Evolutionary conservation across 2,329 filamentous ascomycete genomes (phyloP).

Genomic region (Ascocoryne sarcoides): DNA sequence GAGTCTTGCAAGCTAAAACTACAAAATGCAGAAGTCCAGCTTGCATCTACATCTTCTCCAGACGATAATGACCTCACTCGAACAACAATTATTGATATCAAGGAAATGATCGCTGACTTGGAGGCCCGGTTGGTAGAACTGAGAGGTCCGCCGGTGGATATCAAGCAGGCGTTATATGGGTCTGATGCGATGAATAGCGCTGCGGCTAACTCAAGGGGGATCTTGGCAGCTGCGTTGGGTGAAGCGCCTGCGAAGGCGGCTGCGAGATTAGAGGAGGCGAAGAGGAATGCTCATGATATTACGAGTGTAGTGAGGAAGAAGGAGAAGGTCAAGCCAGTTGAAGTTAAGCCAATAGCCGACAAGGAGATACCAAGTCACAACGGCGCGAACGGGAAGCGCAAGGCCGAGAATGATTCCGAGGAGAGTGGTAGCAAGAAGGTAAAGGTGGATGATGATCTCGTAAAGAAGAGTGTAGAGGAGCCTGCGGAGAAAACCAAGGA

Average conservation of each 20-base stretch:
- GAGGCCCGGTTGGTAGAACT: slow-evolving; percentile 66
- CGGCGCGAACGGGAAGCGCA: slow-evolving; percentile 40
- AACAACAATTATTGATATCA: slow-evolving; percentile 60
- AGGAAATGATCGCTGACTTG: slow-evolving; percentile 72
- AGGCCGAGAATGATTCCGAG: slow-evolving; percentile 37
- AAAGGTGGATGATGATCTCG: slow-evolving; percentile 20
- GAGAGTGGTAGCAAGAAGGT: slow-evolving; percentile 27
- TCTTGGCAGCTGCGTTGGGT: slow-evolving; percentile 53
- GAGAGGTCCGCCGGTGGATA: slow-evolving; percentile 50
- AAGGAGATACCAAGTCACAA: slow-evolving; percentile 28
- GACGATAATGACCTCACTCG: slow-evolving; percentile 58
- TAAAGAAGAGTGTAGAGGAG: slow-evolving; percentile 1
- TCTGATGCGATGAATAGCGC: slow-evolving; percentile 21
- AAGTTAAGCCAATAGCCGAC: slow-evolving; percentile 23
- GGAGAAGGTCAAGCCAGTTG: slow-evolving; percentile 30
- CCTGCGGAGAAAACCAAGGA: no score
- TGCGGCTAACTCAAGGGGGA: slow-evolving; percentile 37
- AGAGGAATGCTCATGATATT: slow-evolving; percentile 62
- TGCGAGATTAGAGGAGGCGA: slow-evolving; percentile 61
- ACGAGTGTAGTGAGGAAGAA: slow-evolving; percentile 65
- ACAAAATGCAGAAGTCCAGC: slow-evolving; percentile 57
- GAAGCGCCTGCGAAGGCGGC: slow-evolving; percentile 52
- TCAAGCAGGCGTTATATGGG: slow-evolving; percentile 46
- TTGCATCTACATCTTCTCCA: slow-evolving; percentile 52
- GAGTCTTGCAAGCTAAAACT: slow-evolving; percentile 63